These are phyloP conservation scores for Penicillium paxilli DNA, from an alignment of 495 filamentous ascomycete genomes.

Conservation along the genomic window DNA sequence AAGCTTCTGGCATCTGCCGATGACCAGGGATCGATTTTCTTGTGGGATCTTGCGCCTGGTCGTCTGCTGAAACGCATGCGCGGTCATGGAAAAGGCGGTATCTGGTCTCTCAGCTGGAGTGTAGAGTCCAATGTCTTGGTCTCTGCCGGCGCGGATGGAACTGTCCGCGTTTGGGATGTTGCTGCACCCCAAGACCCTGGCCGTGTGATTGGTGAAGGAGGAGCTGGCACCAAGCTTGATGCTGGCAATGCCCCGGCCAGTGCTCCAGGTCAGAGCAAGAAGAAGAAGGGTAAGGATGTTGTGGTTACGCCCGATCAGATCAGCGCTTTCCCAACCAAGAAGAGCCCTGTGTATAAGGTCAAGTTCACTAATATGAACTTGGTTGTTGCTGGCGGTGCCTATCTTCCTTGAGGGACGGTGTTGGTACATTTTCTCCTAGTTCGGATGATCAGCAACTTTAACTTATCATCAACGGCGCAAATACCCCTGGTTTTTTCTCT, in stretches of 20 bases:
- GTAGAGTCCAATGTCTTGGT: constrained; percentile 85
- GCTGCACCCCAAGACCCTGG: constrained; percentile 62
- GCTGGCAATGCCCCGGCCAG: constrained; percentile 34
- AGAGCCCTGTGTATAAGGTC: constrained; percentile 90
- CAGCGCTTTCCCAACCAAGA: constrained; percentile 90
- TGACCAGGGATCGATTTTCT: constrained; percentile 76
- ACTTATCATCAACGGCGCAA: constrained; percentile 17
- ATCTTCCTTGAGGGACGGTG: constrained; percentile 54
- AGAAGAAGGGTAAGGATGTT: constrained; percentile 85
- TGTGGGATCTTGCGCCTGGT: constrained; percentile 89
- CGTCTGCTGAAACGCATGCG: constrained; percentile 86
- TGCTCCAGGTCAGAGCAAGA: constrained; percentile 47
- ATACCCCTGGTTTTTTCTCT: constrained; percentile 30
- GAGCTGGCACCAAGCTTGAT: constrained; percentile 54
- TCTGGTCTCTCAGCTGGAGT: constrained; percentile 89
- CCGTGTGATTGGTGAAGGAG: constrained; percentile 57
- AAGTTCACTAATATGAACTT: constrained; percentile 92
- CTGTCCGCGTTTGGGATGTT: constrained; percentile 93
- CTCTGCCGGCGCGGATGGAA: constrained; percentile 88
- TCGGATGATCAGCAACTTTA: background rate
- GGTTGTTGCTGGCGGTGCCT: constrained; percentile 83
- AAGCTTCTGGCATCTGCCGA: constrained; percentile 88
- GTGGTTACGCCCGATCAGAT: constrained; percentile 92
- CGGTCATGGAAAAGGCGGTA: constrained; percentile 89
- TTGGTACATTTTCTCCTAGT: constrained; percentile 3